Percentiles rank a stretch among this genome's conserved stretches.
phyloP scores from a whole-genome alignment of 2,329 filamentous ascomycete genomes.

The Parascedosporium putredinis region DNA sequence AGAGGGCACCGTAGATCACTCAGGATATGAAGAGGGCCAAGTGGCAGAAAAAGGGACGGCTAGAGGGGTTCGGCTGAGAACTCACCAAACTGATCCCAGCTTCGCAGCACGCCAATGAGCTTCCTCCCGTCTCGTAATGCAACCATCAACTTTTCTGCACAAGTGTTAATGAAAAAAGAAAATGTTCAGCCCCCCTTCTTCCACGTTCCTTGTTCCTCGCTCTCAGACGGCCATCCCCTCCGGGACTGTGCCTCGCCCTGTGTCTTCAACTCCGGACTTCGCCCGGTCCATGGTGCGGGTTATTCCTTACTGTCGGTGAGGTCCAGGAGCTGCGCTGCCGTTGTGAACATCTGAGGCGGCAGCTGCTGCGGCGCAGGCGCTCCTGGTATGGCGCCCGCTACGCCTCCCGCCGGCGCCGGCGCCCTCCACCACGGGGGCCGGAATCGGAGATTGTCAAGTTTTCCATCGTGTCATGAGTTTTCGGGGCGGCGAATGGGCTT shows the following conservation, averaged over 20 bases:
- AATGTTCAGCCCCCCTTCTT: too few species aligned
- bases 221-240: too few species aligned
- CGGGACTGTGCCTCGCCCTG: neutral
- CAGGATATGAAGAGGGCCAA: too few species aligned
- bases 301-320: slow-evolving; percentile 80
- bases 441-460: slow-evolving; percentile 40
- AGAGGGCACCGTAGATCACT: too few species aligned
- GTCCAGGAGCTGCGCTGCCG: slow-evolving; percentile 87
- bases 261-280: too few species aligned
- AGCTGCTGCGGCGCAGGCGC: slow-evolving; percentile 49
- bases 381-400: slow-evolving; percentile 24
- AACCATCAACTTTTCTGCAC: slow-evolving; percentile 83
- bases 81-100: slow-evolving; percentile 96
- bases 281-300: neutral
- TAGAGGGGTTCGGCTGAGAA: slow-evolving; percentile 10
- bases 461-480: slow-evolving; percentile 36
- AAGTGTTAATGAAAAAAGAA: too few species aligned
- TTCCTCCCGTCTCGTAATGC: slow-evolving; percentile 89
- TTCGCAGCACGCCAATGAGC: slow-evolving; percentile 81
- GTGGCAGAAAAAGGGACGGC: too few species aligned
- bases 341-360: slow-evolving; percentile 96
- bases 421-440: slow-evolving; percentile 29
- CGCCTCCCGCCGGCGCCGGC: slow-evolving; percentile 19
- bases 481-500: neutral
- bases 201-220: too few species aligned